phyloP scores from a whole-genome alignment of 345 rosid genomes.

The Salix exigua region DNA sequence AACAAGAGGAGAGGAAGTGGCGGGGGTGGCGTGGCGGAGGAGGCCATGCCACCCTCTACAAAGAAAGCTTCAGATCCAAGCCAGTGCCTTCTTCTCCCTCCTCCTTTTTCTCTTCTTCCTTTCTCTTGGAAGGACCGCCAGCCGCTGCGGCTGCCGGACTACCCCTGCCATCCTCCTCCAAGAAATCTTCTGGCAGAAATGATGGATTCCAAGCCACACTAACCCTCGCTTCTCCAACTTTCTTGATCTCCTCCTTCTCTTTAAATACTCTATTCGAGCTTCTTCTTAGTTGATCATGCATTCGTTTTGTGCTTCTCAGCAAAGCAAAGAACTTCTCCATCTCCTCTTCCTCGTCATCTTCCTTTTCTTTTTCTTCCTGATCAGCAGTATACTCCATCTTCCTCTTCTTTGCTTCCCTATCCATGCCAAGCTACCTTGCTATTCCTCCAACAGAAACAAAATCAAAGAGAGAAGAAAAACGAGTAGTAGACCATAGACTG shows the following conservation, averaged over 20 bases:
- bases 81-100: slow-evolving; percentile 15
- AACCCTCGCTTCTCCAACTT: background rate
- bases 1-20: background rate
- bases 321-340: slow-evolving; percentile 57
- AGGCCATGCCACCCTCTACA: background rate
- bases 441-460: too few relatives aligned
- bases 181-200: slow-evolving; percentile 53
- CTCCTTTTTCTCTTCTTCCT: slow-evolving; percentile 9
- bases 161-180: slow-evolving; percentile 9
- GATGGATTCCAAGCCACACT: slow-evolving; percentile 32
- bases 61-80: slow-evolving; percentile 50
- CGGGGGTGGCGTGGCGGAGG: background rate
- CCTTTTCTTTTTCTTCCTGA: background rate
- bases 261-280: background rate
- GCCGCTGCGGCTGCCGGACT: background rate
- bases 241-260: slow-evolving; percentile 3
- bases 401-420: slow-evolving; percentile 37
- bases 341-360: slow-evolving; percentile 38
- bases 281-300: slow-evolving; percentile 21
- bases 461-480: background rate
- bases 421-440: slow-evolving; percentile 23
- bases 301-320: slow-evolving; percentile 44
- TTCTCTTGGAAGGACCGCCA: slow-evolving; percentile 11
- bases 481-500: background rate
- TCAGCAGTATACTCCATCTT: slow-evolving; percentile 26